These are phyloP conservation scores for Albifimbria verrucaria DNA, from an alignment of 2,329 filamentous ascomycete species.

Conservation along the genomic window DNA sequence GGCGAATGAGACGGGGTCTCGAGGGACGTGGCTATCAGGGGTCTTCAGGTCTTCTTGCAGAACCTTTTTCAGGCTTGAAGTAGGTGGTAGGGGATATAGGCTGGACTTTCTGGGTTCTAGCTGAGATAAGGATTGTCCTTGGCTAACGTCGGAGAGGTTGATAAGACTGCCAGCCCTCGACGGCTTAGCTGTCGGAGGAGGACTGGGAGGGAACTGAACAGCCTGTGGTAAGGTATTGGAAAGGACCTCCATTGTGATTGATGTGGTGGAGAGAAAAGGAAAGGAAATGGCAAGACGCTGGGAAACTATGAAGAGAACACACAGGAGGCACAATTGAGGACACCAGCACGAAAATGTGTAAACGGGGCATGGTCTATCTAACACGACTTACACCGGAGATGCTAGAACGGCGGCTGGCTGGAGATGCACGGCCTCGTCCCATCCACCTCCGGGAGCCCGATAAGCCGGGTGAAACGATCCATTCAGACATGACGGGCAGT, in stretches of 20 bases:
- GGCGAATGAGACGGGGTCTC: slow-evolving; percentile 77
- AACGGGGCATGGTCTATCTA: neutral
- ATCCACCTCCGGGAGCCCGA: neutral
- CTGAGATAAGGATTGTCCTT: neutral
- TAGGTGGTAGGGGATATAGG: slow-evolving; percentile 67
- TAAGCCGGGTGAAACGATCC: neutral
- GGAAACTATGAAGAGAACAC: neutral
- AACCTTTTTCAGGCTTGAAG: slow-evolving; percentile 56
- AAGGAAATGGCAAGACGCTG: neutral
- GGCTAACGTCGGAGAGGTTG: slow-evolving; percentile 15
- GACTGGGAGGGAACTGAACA: slow-evolving; percentile 32
- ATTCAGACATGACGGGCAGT: neutral
- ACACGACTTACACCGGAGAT: neutral
- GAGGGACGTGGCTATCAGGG: slow-evolving; percentile 75
- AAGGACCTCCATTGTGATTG: slow-evolving; percentile 14
- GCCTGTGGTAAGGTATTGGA: slow-evolving; percentile 10
- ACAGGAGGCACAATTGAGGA: neutral
- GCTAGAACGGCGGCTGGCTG: neutral
- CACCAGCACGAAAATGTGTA: neutral
- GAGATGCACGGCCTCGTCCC: neutral
- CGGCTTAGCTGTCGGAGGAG: slow-evolving; percentile 34
- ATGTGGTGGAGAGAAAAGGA: neutral
- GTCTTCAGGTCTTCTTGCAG: slow-evolving; percentile 77
- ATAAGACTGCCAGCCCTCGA: slow-evolving; percentile 32
- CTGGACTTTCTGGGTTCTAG: neutral